These are phyloP conservation scores for Bothia castanella DNA, from an alignment of 1,284 basidiomycete genomes.

Conservation along the genomic window DNA sequence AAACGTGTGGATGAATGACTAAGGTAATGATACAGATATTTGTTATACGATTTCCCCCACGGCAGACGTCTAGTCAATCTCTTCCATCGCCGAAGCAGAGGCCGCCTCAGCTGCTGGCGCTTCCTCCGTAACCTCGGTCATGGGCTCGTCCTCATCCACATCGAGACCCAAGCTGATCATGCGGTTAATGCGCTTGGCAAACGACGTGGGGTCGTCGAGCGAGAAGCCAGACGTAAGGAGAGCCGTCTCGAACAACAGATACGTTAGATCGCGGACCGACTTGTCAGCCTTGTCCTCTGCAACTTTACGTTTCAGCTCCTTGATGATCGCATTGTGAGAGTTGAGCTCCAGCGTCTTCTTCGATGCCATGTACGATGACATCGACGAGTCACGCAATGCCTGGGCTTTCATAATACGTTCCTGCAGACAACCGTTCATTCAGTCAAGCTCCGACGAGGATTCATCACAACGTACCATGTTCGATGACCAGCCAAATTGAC, in stretches of 20 bases:
- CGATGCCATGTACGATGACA: constrained; percentile 99
- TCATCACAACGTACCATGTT: constrained; percentile 75
- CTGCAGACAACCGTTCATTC: constrained; percentile 33
- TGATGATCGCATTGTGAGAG: constrained; percentile 91
- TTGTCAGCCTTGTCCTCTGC: constrained; percentile 98
- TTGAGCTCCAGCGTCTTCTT: constrained; percentile 99
- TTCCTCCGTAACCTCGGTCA: constrained; percentile 30
- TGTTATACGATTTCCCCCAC: constrained; percentile 6
- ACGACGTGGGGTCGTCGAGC: constrained; percentile 92
- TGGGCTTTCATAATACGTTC: constrained; percentile 99
- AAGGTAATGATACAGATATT: constrained; percentile 31
- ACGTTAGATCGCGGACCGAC: constrained; percentile 95
- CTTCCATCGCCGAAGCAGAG: constrained; percentile 78
- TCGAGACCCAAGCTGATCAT: constrained; percentile 90
- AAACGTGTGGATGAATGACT: constrained; percentile 19
- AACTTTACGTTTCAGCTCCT: constrained; percentile 94
- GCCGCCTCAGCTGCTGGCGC: constrained; percentile 49
- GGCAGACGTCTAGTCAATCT: constrained; percentile 82
- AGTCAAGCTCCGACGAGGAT: constrained; percentile 2
- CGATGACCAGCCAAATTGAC: constrained; percentile 98
- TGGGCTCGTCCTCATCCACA: constrained; percentile 69
- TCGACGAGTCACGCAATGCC: constrained; percentile 95
- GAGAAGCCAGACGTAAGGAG: constrained; percentile 93
- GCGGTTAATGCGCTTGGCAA: constrained; percentile 94
- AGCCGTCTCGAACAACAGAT: constrained; percentile 95